Evolutionary conservation across 2,329 filamentous ascomycete species (phyloP).

Genomic region (Incumbomyces delicatus): DNA sequence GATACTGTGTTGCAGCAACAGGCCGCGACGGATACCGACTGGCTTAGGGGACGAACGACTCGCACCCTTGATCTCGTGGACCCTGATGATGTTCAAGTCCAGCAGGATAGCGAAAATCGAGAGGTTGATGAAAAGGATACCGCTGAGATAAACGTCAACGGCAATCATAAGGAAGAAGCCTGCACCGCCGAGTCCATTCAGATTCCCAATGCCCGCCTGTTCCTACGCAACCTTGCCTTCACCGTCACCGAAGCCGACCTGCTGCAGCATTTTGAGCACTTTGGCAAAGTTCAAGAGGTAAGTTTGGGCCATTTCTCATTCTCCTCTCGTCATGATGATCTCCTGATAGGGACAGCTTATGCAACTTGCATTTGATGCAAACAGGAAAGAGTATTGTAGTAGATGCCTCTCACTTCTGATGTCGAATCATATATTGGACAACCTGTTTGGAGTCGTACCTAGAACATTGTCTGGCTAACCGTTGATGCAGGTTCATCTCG

Average conservation of each 20-base stretch:
- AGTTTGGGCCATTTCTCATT: conserved; percentile 23
- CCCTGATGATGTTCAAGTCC: conserved; percentile 42
- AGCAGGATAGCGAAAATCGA: conserved; percentile 6
- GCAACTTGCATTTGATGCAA: conserved; percentile 80
- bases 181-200: conserved; percentile 21
- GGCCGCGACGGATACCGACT: conserved; percentile 65
- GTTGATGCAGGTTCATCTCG: conserved; percentile 65
- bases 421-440: conserved; percentile 15
- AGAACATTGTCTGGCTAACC: no score
- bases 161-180: conserved; percentile 4
- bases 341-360: conserved; percentile 99
- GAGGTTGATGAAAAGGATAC: conserved; percentile 10
- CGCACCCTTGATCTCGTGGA: conserved; percentile 76
- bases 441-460: no score
- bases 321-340: conserved; percentile 63
- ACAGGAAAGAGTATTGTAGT: conserved; percentile 97
- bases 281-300: conserved; percentile 81
- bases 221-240: conserved; percentile 82
- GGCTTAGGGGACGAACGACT: conserved; percentile 82
- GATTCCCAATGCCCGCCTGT: conserved; percentile 59
- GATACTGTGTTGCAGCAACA: background rate
- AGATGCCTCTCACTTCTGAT: conserved; percentile 94
- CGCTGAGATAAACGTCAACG: conserved; percentile 13
- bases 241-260: conserved; percentile 68
- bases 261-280: conserved; percentile 56